These are phyloP conservation scores for Fusarium robinianum DNA, from an alignment of 2,329 filamentous ascomycete genomes.

Conservation along the genomic window DNA sequence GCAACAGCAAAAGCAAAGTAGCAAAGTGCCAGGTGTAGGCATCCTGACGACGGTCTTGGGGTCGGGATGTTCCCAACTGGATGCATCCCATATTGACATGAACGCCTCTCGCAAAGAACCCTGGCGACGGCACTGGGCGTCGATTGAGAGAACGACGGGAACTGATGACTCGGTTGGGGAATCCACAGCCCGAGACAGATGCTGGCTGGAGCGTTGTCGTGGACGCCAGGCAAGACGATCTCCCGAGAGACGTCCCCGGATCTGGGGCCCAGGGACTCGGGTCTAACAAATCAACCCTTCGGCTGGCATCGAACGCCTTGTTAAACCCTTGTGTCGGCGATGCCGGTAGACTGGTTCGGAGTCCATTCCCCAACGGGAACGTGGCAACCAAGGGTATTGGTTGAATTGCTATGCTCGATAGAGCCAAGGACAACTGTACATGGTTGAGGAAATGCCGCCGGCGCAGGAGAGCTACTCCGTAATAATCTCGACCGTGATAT, in stretches of 20 bases:
- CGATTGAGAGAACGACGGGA: neutral
- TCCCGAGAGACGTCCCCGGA: slow-evolving; percentile 4
- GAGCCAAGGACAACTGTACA: neutral
- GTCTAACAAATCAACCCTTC: neutral
- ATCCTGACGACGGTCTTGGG: too few relatives aligned
- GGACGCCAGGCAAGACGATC: slow-evolving; percentile 3
- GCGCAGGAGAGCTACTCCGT: neutral
- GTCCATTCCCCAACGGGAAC: too few relatives aligned
- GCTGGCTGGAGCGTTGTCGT: neutral
- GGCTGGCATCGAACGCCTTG: neutral
- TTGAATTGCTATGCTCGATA: too few relatives aligned
- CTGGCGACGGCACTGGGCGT: neutral
- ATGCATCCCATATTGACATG: too few relatives aligned
- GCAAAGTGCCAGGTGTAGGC: too few relatives aligned
- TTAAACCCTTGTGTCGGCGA: slow-evolving; percentile 5
- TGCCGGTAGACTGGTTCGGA: too few relatives aligned
- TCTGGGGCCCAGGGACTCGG: too few relatives aligned
- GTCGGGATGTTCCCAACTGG: too few relatives aligned
- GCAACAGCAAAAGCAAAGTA: too few relatives aligned
- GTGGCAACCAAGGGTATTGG: too few relatives aligned
- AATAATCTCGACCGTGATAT: neutral
- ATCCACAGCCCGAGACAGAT: neutral
- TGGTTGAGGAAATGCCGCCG: neutral
- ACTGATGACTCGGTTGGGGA: slow-evolving; percentile 2
- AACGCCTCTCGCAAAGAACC: neutral